Percentiles rank a stretch among this genome's conserved stretches.
Evolutionary conservation across 1,139 yeast species (phyloP).

Genomic region (Yamadazyma diddensiae): DNA sequence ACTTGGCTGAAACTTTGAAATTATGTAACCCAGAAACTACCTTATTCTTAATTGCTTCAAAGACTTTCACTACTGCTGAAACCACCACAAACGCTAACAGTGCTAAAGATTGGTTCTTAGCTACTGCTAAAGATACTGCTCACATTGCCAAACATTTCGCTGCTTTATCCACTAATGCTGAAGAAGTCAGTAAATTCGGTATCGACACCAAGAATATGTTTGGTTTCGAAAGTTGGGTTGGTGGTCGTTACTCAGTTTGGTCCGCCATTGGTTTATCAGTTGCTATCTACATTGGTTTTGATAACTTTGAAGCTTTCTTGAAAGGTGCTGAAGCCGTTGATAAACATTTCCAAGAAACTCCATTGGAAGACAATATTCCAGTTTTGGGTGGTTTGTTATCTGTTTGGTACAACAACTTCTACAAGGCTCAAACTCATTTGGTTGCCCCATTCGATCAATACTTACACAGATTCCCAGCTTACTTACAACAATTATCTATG

Average conservation of each 20-base stretch:
- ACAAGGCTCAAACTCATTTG: constrained; percentile 95
- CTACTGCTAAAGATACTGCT: constrained; percentile 59
- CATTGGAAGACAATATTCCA: constrained; percentile 89
- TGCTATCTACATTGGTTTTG: constrained; percentile 91
- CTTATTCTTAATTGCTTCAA: constrained; percentile 89
- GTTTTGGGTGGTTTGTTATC: constrained; percentile 87
- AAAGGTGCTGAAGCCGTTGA: constrained; percentile 98
- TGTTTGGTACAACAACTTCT: constrained; percentile 98
- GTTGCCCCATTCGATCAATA: constrained; percentile 99
- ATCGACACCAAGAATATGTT: constrained; percentile 98
- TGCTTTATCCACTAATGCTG: constrained; percentile 91
- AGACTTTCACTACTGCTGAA: constrained; percentile 98
- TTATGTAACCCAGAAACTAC: constrained; percentile 84
- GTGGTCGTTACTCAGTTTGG: constrained; percentile 99
- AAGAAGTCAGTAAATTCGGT: constrained; percentile 89
- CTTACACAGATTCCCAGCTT: constrained; percentile 98
- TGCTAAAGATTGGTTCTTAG: constrained; percentile 92
- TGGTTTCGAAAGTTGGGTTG: constrained; percentile 98
- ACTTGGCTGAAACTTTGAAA: constrained; percentile 86
- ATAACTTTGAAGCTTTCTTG: constrained; percentile 85
- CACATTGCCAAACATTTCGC: constrained; percentile 96
- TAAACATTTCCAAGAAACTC: constrained; percentile 79
- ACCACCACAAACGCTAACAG: constrained; percentile 93
- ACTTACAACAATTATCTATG: constrained; percentile 97
- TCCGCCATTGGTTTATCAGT: constrained; percentile 96